Conservation (phyloP, 2,329 filamentous ascomycete species). For the Annulohypoxylon truncatum region DNA sequence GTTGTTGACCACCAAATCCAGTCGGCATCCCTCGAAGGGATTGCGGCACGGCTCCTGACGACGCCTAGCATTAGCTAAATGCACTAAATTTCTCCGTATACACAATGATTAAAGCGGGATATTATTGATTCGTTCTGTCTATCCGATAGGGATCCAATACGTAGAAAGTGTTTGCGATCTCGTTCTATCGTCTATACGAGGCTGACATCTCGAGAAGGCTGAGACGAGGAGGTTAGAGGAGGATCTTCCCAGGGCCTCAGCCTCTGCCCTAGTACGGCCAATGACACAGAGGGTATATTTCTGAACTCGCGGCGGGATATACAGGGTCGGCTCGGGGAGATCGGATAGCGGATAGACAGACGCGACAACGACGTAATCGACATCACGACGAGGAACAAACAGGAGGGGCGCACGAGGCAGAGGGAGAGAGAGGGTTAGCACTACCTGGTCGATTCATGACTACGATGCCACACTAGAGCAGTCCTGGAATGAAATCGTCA, state of each 20-base stretch:
- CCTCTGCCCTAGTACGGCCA: conserved; percentile 11
- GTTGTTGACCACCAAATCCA: conserved; percentile 69
- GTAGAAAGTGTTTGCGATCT: conserved; percentile 14
- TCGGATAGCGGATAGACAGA: conserved; percentile 29
- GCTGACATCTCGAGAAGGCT: conserved; percentile 34
- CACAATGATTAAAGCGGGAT: conserved; percentile 10
- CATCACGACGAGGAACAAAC: conserved; percentile 46
- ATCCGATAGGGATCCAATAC: conserved; percentile 9
- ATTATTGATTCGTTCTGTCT: conserved; percentile 13
- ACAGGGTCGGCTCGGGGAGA: conserved; percentile 24
- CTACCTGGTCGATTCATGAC: conserved; percentile 73
- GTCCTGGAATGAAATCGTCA: conserved; percentile 13
- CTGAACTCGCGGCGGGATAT: conserved; percentile 28
- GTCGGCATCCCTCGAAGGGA: conserved; percentile 71
- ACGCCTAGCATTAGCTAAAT: conserved; percentile 52
- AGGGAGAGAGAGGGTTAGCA: conserved; percentile 44
- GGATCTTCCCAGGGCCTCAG: conserved; percentile 1
- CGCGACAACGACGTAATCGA: conserved; percentile 42
- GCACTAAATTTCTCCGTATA: conserved; percentile 32
- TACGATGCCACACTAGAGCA: conserved; percentile 39
- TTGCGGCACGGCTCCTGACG: conserved; percentile 69
- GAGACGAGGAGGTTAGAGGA: conserved; percentile 14
- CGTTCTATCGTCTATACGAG: conserved; percentile 22
- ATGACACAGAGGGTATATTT: conserved; percentile 20
- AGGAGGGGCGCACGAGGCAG: conserved; percentile 47